phyloP scores from a whole-genome alignment of 352 stramenopile genomes.

The Globisporangium alternatum region DNA sequence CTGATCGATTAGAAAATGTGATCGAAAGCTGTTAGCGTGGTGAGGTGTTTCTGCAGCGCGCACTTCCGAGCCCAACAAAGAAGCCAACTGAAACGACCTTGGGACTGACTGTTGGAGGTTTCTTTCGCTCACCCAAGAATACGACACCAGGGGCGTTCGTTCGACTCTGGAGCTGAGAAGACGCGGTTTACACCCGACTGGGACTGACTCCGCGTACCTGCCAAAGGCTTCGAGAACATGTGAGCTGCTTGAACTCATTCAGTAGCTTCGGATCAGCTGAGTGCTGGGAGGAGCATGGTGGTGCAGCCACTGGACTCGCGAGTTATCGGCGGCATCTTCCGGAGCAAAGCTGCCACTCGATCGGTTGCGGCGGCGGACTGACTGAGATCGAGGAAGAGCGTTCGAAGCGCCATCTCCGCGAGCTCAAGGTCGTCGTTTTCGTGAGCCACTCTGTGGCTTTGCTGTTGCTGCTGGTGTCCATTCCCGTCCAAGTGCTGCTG shows the following conservation, averaged over 20 bases:
- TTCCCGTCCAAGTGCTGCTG: not conserved
- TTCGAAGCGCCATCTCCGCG: slow-evolving; percentile 37
- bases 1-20: not conserved
- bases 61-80: not conserved
- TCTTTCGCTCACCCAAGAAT: not conserved
- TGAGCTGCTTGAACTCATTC: not conserved
- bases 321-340: slow-evolving; percentile 1
- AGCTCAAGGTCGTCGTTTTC: slow-evolving; percentile 15
- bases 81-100: not conserved
- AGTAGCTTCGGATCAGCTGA: not conserved
- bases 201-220: too few relatives aligned
- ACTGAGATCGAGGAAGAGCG: slow-evolving; percentile 46
- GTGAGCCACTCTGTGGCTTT: not conserved
- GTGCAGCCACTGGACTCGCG: slow-evolving; percentile 14
- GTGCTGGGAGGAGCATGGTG: slow-evolving; percentile 5
- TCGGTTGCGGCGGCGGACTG: slow-evolving; percentile 15
- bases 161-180: not conserved
- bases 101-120: not conserved
- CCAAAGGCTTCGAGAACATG: not conserved
- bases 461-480: not conserved
- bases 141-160: not conserved
- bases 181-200: not conserved
- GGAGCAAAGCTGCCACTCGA: not conserved
- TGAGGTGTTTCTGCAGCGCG: not conserved
- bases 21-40: not conserved